Conservation (phyloP, 495 filamentous ascomycete species). For the Usnea hakonensis region DNA sequence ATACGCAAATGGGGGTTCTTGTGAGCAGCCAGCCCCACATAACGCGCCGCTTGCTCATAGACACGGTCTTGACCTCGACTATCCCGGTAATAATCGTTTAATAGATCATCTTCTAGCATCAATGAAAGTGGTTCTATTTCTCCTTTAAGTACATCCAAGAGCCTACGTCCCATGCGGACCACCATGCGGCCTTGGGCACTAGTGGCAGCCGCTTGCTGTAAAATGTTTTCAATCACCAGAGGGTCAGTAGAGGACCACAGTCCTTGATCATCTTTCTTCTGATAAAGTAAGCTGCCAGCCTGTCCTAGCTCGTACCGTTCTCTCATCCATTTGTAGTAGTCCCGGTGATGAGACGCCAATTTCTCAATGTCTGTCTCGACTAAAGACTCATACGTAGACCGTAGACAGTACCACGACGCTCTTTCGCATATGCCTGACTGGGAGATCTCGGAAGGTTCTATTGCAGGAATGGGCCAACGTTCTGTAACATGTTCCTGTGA, state of each 20-base stretch:
- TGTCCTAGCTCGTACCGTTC: background rate
- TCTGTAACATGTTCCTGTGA: background rate
- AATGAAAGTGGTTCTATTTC: conserved; percentile 35
- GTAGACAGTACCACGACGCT: background rate
- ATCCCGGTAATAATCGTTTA: conserved; percentile 10
- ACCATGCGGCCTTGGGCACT: background rate
- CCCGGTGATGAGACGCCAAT: background rate
- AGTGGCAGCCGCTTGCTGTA: background rate
- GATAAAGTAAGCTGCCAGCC: background rate
- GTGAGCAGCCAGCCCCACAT: conserved; percentile 25
- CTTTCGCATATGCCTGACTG: background rate
- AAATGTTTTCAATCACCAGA: background rate
- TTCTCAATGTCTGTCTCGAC: background rate
- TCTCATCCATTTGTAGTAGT: background rate
- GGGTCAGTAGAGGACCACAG: background rate
- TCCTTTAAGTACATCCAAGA: conserved; percentile 32
- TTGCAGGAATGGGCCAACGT: background rate
- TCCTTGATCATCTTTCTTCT: background rate
- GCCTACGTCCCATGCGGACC: background rate
- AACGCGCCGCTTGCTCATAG: conserved; percentile 7
- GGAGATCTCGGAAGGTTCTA: background rate
- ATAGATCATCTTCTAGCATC: conserved; percentile 32
- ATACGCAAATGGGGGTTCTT: conserved; percentile 23
- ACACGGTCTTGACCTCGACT: conserved; percentile 9
- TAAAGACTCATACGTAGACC: background rate